Conservation (phyloP, 2,329 filamentous ascomycete genomes). For the Colletotrichum orbiculare region DNA sequence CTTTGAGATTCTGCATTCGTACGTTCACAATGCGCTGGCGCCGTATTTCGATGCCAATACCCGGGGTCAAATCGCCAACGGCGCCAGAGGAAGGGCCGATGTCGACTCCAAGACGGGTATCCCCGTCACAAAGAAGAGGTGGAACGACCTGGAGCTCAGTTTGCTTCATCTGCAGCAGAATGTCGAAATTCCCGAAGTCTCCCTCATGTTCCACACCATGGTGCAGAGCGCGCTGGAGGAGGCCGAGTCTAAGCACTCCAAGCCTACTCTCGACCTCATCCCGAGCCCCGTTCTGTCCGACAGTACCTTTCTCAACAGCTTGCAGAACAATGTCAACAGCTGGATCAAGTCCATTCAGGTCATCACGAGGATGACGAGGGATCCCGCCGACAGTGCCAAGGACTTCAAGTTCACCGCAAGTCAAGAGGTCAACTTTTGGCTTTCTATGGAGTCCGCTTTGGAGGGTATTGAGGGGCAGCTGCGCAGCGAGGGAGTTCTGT, state of each 20-base stretch:
- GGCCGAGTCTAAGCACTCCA: constrained; percentile 72
- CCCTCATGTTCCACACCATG: constrained; percentile 86
- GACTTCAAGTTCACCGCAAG: constrained; percentile 76
- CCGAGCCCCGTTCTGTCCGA: constrained; percentile 82
- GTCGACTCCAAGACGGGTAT: constrained; percentile 94
- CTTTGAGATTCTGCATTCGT: constrained; percentile 91
- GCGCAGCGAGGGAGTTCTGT: constrained; percentile 84
- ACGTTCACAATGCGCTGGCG: constrained; percentile 90
- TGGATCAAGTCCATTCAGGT: constrained; percentile 99
- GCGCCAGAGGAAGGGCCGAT: constrained; percentile 79
- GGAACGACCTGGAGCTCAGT: constrained; percentile 92
- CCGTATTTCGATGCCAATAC: constrained; percentile 98
- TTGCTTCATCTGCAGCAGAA: constrained; percentile 95
- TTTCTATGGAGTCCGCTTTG: constrained; percentile 94
- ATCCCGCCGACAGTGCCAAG: constrained; percentile 71
- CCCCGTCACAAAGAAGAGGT: constrained; percentile 95
- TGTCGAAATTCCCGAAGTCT: constrained; percentile 94
- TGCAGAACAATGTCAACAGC: constrained; percentile 92
- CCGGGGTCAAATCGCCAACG: constrained; percentile 76
- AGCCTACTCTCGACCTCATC: constrained; percentile 82
- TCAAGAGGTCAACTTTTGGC: constrained; percentile 99
- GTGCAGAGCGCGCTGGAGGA: constrained; percentile 88
- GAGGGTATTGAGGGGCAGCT: constrained; percentile 93
- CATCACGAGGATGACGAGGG: constrained; percentile 93
- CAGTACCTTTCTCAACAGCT: constrained; percentile 90